Percentiles rank a stretch among this genome's conserved stretches.
phyloP scores from a whole-genome alignment of 352 stramenopile species.

The Pythium phragmiticola region DNA sequence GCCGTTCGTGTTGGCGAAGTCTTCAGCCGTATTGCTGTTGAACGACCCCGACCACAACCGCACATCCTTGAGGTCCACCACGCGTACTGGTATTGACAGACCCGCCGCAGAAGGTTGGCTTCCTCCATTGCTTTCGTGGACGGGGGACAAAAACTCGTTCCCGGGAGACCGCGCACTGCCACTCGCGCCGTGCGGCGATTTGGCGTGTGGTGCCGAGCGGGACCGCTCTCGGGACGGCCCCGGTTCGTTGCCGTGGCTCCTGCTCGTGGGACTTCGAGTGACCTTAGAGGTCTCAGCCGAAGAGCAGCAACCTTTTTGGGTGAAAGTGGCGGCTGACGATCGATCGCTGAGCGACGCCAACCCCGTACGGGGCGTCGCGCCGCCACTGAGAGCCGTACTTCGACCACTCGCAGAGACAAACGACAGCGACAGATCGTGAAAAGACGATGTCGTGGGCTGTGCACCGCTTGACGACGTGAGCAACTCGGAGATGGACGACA shows the following conservation, averaged over 20 bases:
- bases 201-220: constrained; percentile 52
- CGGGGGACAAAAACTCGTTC: constrained; percentile 29
- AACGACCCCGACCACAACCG: constrained; percentile 31
- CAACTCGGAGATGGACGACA: constrained; percentile 87
- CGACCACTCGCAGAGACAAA: constrained; percentile 32
- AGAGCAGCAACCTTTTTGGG: background rate
- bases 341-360: constrained; percentile 71
- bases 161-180: background rate
- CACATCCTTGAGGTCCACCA: constrained; percentile 67
- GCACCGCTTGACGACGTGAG: constrained; percentile 38
- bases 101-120: background rate
- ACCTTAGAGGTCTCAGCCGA: constrained; percentile 2
- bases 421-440: constrained; percentile 54
- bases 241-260: constrained; percentile 21
- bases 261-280: constrained; percentile 16
- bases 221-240: constrained; percentile 47
- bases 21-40: constrained; percentile 2
- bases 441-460: constrained; percentile 41
- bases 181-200: constrained; percentile 3
- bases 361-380: constrained; percentile 61
- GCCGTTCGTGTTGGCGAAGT: constrained; percentile 23
- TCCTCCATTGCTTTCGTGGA: constrained; percentile 29
- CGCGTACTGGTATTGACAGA: constrained; percentile 16
- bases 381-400: constrained; percentile 45
- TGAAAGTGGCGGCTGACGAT: constrained; percentile 7